Base-by-base conservation (phyloP, 2,329 filamentous ascomycete species). In the Ceratocystis cacaofunesta region DNA sequence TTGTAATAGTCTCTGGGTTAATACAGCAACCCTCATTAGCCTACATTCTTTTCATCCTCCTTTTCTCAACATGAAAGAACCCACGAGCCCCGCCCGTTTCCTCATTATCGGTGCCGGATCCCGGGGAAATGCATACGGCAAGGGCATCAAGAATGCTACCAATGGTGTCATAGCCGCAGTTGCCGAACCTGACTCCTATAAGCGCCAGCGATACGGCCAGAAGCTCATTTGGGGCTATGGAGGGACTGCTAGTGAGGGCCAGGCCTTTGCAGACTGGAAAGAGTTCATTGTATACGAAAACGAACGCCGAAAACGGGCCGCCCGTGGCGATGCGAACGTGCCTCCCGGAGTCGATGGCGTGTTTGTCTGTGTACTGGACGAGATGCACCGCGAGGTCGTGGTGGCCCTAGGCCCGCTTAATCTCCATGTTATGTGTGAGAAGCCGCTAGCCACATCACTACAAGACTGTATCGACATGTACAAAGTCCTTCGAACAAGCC, bases 371-470 rank as follows among this genome's bases (percentile, higher is more conserved):
- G 90, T 95, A 1, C 80, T 92, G 8, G 94, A 99, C 74, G 89
- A 95, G 75, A 86, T 89, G 77, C 94, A 99, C 74, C 85, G 85
- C 62, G 86, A 91, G 65, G 90, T 92, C 61, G 82, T 96, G 25
- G 80, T 86, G 55, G 88, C 84, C 1, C 79, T 96, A 63, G 86
- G 88, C 1, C 82, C 82, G 12, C 76, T 86, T 78, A 72, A 82
- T 1, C 76, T 96, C 61, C 91, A 96, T 74, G 85, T 97, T 69
- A 89, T 96, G 80, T 95, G 91, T 73, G 94, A 99, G 79, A 99
- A 99, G 76, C 94, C 94, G 1, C 77, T 99, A 64, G 90, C 91
- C 0, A 90, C 90, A 25, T 87, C 83, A 0, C 77, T 97, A 32
- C 74, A 80, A 19, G 90, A 94, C 70, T 96, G 91, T 72, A 77